These are phyloP conservation scores for Leptographium wingfieldii DNA, from an alignment of 2,329 filamentous ascomycete genomes.

Conservation along the genomic window DNA sequence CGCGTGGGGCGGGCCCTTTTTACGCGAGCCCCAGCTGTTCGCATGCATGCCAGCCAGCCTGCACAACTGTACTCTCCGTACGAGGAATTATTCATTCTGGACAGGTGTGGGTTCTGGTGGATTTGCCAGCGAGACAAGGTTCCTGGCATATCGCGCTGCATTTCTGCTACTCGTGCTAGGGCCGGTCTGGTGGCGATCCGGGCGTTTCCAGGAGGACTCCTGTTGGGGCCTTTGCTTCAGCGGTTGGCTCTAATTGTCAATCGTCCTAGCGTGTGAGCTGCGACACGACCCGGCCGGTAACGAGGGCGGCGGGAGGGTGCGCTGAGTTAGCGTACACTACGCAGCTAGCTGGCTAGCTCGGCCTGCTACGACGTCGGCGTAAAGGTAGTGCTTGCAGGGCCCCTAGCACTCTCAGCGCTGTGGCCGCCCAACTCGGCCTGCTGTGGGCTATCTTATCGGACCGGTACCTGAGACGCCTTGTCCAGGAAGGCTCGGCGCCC, in stretches of 20 bases:
- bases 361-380: not conserved
- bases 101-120: no score
- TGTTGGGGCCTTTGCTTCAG: not conserved
- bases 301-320: conserved; percentile 9
- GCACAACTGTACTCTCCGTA: no score
- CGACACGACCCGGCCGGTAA: conserved; percentile 12
- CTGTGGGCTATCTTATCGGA: no score
- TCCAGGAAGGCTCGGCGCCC: not conserved
- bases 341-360: not conserved
- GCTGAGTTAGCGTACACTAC: conserved; percentile 8
- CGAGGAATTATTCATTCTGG: no score
- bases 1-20: no score
- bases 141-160: no score
- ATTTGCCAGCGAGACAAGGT: no score
- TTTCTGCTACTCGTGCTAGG: no score
- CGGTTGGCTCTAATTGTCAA: conserved; percentile 1
- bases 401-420: not conserved
- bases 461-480: not conserved
- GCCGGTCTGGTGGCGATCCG: not conserved
- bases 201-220: not conserved
- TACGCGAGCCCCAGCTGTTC: no score
- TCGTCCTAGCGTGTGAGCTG: conserved; percentile 7
- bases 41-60: no score
- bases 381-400: not conserved
- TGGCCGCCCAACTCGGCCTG: no score